phyloP scores from a whole-genome alignment of 1,284 basidiomycete species.

The Vanrija sp. region DNA sequence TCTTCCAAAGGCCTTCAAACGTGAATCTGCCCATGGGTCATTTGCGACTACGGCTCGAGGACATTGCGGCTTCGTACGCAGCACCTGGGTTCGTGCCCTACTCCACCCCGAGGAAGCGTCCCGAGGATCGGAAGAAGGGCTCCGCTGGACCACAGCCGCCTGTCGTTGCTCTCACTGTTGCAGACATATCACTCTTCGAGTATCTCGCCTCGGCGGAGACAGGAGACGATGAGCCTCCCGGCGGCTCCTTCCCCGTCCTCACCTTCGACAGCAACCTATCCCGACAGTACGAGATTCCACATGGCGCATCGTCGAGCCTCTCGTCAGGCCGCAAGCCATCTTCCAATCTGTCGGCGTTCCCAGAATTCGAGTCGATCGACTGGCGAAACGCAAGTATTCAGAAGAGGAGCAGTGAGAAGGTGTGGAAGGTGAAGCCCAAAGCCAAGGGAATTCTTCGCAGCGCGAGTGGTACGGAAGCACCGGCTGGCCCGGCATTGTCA shows the following conservation, averaged over 20 bases:
- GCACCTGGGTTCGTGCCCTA: conserved; percentile 6
- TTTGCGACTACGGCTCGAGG: conserved; percentile 39
- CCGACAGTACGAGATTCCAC: conserved; percentile 37
- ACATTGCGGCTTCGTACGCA: conserved; percentile 20
- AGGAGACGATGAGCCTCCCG: conserved; percentile 29
- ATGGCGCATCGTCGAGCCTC: conserved; percentile 16
- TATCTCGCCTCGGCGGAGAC: conserved; percentile 25
- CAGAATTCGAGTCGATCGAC: conserved; percentile 42
- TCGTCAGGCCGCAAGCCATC: conserved; percentile 3
- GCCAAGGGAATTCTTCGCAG: conserved; percentile 34
- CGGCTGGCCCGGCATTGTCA: neutral
- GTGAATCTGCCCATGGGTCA: conserved; percentile 36
- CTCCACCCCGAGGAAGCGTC: neutral
- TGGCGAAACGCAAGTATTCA: conserved; percentile 42
- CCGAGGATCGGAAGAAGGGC: conserved; percentile 5
- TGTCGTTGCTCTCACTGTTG: conserved; percentile 17
- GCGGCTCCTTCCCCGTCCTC: conserved; percentile 42
- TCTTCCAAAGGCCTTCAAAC: conserved; percentile 33
- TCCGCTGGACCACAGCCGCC: conserved; percentile 12
- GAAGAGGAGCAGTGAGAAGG: conserved; percentile 33
- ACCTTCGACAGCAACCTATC: conserved; percentile 44
- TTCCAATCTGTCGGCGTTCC: conserved; percentile 20
- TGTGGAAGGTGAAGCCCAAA: conserved; percentile 35
- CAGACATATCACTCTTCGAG: conserved; percentile 36
- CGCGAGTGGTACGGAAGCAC: neutral